Evolutionary conservation across 148 eudicot genomes (phyloP), one percentile per base, ranked within the genome.

Genomic region (Persicaria tinctoria): DNA sequence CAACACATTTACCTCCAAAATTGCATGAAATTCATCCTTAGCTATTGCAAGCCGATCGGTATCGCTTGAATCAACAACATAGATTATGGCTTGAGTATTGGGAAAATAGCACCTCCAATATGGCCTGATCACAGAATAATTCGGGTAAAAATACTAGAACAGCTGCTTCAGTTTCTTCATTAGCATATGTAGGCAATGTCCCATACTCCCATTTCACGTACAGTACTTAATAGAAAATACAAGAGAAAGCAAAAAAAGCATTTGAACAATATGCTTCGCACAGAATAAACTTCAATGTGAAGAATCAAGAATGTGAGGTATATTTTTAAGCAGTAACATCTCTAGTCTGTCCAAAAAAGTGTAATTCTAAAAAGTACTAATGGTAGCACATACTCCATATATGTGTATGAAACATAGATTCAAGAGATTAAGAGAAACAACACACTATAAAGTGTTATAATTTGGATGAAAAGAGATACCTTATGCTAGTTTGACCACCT

Each of bases 71-170:
- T 94, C 97, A 8, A 94, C 96, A 77, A 94, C 98, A 75, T 94
- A 94, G 72, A 94, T 91, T 51, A 94, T 88, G 59, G 98, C 98
- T 83, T 94, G 98, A 74, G 98, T 94, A 79, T 94, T 94, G 68
- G 97, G 98, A 75, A 94, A 94, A 80, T 94, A 94, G 80, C 98
- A 94, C 79, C 98, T 90, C 98, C 98, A 94, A 49, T 94, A 94
- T n/a, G 98, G 98, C 86, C 98, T 94, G 11, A 50, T 12, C 53
- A 50, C 9, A 50, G 13, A 50, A 50, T 8, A 50, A 50, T 50
- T 50, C 2, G 10, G 53, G 53, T 55, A 55, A 55, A 14, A 55
- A 55, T 55, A 18, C 59, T 55, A 13, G n/a, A 18, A 16, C 59
- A 55, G 1, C 18, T 55, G 17, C 59, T 55, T 55, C 59, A 55